Evolutionary conservation across 371 early-diverging fungal species (phyloP), one percentile per base, ranked within the genome.

Genomic region (Mortierella polycephala): DNA sequence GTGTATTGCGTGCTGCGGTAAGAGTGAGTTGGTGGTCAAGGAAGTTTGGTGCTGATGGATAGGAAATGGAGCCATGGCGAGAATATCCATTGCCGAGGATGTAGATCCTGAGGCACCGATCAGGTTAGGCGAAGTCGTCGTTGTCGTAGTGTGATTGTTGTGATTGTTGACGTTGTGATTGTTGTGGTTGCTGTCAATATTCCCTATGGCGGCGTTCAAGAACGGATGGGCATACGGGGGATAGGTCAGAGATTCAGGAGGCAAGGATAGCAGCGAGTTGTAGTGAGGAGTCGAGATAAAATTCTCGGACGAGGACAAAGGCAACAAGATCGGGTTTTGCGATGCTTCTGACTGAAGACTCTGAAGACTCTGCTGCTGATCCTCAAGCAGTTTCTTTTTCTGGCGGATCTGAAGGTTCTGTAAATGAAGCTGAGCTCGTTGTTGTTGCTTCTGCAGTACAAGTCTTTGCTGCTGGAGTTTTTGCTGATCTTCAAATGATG

Each of bases 61-160:
- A 7, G 76, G 70, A 42, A 68, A 64, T 0, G 76, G 67, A 4
- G 66, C 59, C 51, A 65, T 65, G 53, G 75, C 57, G 66, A 70
- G 40, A 67, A 75, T 55, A 67, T 75, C 71, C 76, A 75, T 75
- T 18, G 76, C 58, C 12, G 67, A 47, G 11, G 67, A 60, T 18
- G 60, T 62, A 14, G 60, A 49, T 30, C 56, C 60, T 42, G 71
- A 55, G 10, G 63, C 51, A 42, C 60, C 54, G 41, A 75, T 39
- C n/a, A 75, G 56, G 21, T 55, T 59, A 0, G 63, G 54, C 20
- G 64, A 46, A 47, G n/a, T 50, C 37, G n/a, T 50, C 37, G 46
- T 20, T 60, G 2, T 54, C 53, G 52, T 39, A 47, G 49, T 37
- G 30, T 30, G 1, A 30, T 30, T 30, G 30, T 4, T 30, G 30